A percentile compares a stretch with the other conserved stretches of the same genome.
Evolutionary conservation across 139 green algal species (phyloP).

Genomic region (Micractinium sp.): DNA sequence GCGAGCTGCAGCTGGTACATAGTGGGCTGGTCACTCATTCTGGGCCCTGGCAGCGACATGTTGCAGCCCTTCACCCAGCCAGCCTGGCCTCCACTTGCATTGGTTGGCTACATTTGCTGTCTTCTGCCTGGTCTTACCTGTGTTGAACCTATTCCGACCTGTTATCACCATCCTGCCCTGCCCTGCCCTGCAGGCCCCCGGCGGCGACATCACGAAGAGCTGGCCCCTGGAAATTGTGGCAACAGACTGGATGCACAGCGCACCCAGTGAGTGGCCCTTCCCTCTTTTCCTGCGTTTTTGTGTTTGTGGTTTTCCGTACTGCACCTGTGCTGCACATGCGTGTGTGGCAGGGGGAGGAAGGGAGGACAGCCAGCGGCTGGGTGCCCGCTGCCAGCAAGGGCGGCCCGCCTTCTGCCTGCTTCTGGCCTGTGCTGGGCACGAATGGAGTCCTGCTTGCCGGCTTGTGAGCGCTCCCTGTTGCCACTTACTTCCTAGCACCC

Average conservation of each 20-base stretch:
- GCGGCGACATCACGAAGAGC: slow-evolving; percentile 46
- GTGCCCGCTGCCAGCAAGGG: no score
- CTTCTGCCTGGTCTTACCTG: background rate
- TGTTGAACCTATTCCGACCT: background rate
- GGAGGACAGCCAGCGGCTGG: background rate
- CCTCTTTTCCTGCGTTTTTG: no score
- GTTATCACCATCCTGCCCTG: background rate
- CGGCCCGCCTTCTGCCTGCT: background rate
- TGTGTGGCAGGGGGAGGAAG: background rate
- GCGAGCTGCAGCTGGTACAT: no score
- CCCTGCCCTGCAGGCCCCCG: slow-evolving; percentile 14
- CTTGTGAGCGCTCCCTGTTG: no score
- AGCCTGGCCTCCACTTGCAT: background rate
- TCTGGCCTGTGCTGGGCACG: background rate
- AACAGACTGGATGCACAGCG: slow-evolving; percentile 12
- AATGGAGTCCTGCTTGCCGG: no score
- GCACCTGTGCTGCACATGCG: no score
- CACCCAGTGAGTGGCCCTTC: background rate
- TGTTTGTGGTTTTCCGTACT: background rate
- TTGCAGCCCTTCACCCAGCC: slow-evolving; percentile 43
- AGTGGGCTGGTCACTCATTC: no score
- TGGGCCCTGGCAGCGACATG: slow-evolving; percentile 30
- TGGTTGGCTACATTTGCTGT: background rate
- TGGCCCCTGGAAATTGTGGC: slow-evolving; percentile 43
- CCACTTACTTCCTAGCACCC: no score